Conservation (phyloP, 1,284 basidiomycete genomes). For the Mycena citricolor region DNA sequence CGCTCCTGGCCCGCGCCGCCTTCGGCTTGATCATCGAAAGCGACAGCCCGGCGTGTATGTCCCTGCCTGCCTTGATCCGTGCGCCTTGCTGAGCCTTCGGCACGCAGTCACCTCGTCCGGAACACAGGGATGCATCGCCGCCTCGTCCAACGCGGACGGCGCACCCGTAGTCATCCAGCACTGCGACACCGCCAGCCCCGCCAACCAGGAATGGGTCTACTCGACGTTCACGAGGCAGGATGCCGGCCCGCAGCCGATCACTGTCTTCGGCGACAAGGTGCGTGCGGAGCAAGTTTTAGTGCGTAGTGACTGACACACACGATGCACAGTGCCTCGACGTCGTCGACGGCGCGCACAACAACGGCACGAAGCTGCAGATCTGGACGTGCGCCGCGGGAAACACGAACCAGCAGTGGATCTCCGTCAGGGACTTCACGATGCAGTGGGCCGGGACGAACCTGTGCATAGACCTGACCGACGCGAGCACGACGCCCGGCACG, state of each 20-base stretch:
- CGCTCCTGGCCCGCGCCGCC: slow-evolving; percentile 10
- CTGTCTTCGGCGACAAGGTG: slow-evolving; percentile 2
- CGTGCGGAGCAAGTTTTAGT: neutral
- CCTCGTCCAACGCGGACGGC: slow-evolving; percentile 4
- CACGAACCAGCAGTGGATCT: slow-evolving; percentile 6
- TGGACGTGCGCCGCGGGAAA: neutral
- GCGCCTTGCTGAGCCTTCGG: neutral
- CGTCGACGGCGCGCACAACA: neutral
- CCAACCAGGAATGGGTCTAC: slow-evolving; percentile 6
- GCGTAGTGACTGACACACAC: neutral
- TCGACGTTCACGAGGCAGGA: neutral
- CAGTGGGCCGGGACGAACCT: slow-evolving; percentile 10
- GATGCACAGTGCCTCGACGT: slow-evolving; percentile 2
- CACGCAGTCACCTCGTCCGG: slow-evolving; percentile 10
- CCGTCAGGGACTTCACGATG: neutral
- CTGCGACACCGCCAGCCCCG: slow-evolving; percentile 3
- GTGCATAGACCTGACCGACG: slow-evolving; percentile 14
- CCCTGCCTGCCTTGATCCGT: too few relatives aligned
- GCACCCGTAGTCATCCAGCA: slow-evolving; percentile 10
- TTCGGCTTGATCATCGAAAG: slow-evolving; percentile 9
- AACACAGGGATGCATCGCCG: slow-evolving; percentile 13
- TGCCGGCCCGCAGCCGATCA: slow-evolving; percentile 7
- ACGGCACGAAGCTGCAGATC: slow-evolving; percentile 1
- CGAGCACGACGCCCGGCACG: slow-evolving; percentile 1
- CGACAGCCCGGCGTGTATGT: slow-evolving; percentile 5